Evolutionary conservation across 2,329 filamentous ascomycete genomes (phyloP).

Genomic region (Aureobasidium sp.): DNA sequence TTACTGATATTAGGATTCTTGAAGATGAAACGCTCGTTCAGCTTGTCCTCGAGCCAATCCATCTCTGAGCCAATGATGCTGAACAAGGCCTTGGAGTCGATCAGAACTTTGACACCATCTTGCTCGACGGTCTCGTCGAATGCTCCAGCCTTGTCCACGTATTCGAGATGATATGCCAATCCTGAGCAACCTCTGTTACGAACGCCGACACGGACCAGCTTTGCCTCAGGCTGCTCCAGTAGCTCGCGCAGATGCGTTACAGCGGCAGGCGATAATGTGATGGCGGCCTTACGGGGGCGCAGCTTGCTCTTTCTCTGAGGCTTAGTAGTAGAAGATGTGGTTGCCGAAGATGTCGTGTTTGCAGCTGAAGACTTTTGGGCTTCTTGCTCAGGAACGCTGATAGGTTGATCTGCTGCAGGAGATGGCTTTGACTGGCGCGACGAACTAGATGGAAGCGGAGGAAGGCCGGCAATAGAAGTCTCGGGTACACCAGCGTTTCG

Average conservation of each 20-base stretch:
- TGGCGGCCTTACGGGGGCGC: slow-evolving; percentile 79
- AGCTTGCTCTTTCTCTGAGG: slow-evolving; percentile 61
- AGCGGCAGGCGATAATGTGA: slow-evolving; percentile 74
- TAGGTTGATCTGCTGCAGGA: slow-evolving; percentile 24
- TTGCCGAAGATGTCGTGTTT: slow-evolving; percentile 23
- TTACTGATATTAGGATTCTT: slow-evolving; percentile 96
- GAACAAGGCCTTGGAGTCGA: slow-evolving; percentile 94
- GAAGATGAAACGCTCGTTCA: slow-evolving; percentile 89
- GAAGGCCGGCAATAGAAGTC: slow-evolving; percentile 50
- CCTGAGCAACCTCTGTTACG: slow-evolving; percentile 92
- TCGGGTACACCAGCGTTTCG: slow-evolving; percentile 54
- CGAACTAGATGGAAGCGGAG: slow-evolving; percentile 39
- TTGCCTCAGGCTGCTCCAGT: slow-evolving; percentile 78
- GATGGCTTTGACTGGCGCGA: slow-evolving; percentile 31
- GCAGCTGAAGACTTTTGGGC: slow-evolving; percentile 51
- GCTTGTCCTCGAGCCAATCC: slow-evolving; percentile 96
- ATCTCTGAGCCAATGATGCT: slow-evolving; percentile 98
- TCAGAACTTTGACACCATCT: slow-evolving; percentile 89
- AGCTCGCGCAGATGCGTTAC: slow-evolving; percentile 70
- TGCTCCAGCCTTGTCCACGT: slow-evolving; percentile 78
- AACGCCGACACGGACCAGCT: slow-evolving; percentile 89
- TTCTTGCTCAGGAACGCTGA: slow-evolving; percentile 54
- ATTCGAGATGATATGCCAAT: slow-evolving; percentile 87
- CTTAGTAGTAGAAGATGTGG: slow-evolving; percentile 32
- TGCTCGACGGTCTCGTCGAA: slow-evolving; percentile 94